Percentiles rank a stretch among this genome's conserved stretches.
These are phyloP conservation scores for Calonectria hawksworthii DNA, from an alignment of 2,329 filamentous ascomycete genomes.

Conservation along the genomic window DNA sequence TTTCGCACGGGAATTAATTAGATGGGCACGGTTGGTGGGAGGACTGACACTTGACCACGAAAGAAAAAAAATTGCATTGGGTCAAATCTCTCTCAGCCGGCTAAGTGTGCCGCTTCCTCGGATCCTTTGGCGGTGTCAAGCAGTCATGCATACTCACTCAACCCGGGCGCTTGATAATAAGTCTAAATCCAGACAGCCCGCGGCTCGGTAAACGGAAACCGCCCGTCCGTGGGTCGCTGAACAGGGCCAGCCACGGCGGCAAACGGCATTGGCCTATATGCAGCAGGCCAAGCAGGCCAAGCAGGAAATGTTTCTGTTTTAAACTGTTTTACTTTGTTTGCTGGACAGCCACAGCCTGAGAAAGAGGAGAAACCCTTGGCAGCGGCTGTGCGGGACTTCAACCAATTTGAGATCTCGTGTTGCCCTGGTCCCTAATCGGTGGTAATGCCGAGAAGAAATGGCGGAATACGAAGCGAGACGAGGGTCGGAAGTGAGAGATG, in stretches of 20 bases:
- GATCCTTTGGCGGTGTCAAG: neutral
- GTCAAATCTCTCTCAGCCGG: neutral
- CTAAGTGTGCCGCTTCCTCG: neutral
- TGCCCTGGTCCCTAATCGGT: neutral
- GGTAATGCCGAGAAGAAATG: neutral
- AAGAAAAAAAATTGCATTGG: neutral
- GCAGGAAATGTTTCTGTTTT: neutral
- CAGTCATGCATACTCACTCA: neutral
- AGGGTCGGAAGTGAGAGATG: neutral
- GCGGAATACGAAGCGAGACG: neutral
- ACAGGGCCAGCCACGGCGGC: neutral
- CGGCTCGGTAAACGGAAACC: neutral
- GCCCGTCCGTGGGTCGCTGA: neutral
- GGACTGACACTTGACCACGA: neutral
- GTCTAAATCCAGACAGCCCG: neutral
- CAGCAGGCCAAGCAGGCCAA: neutral
- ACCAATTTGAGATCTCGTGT: constrained; percentile 12
- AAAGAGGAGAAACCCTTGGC: neutral
- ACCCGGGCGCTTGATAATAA: neutral
- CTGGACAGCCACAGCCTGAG: neutral
- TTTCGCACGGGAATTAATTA: neutral
- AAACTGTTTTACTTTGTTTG: neutral
- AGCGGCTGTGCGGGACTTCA: neutral
- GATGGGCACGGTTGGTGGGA: neutral
- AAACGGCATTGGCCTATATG: neutral